phyloP scores from a whole-genome alignment of 2,329 filamentous ascomycete species.

The Dothideomycetidae sp. region DNA sequence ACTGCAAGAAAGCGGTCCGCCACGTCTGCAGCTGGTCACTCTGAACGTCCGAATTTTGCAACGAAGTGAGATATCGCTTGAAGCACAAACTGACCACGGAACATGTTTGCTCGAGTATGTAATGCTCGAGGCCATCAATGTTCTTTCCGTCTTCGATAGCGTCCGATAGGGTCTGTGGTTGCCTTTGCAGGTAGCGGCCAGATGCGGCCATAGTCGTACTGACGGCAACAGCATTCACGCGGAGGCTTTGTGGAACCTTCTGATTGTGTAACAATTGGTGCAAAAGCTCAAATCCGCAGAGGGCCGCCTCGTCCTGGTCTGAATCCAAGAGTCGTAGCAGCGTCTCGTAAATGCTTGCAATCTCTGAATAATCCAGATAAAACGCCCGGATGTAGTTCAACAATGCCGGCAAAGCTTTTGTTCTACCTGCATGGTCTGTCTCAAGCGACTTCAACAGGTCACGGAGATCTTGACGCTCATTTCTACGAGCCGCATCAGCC shows the following conservation, averaged over 20 bases:
- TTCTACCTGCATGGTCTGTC: background rate
- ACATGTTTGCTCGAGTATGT: conserved; percentile 3
- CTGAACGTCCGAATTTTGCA: background rate
- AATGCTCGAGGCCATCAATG: conserved; percentile 6
- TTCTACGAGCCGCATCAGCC: background rate
- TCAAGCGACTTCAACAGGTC: background rate
- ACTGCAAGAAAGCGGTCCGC: conserved; percentile 1
- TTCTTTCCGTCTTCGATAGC: conserved; percentile 5
- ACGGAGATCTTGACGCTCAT: background rate
- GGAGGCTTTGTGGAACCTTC: conserved; percentile 6
- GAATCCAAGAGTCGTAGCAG: background rate
- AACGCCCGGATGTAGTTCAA: background rate
- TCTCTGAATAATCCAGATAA: conserved; percentile 3
- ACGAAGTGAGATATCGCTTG: background rate
- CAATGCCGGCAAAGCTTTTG: background rate
- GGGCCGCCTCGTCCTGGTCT: conserved; percentile 1
- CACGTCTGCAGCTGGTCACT: background rate
- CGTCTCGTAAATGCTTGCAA: conserved; percentile 2
- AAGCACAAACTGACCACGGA: conserved; percentile 1
- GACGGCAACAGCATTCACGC: conserved; percentile 2
- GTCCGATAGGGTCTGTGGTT: conserved; percentile 2
- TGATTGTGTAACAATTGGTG: conserved; percentile 1
- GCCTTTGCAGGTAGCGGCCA: background rate
- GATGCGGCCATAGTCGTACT: background rate
- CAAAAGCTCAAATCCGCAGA: conserved; percentile 2